Base-by-base conservation (phyloP, 257 asterid species). In the Gentiana macrophylla region DNA sequence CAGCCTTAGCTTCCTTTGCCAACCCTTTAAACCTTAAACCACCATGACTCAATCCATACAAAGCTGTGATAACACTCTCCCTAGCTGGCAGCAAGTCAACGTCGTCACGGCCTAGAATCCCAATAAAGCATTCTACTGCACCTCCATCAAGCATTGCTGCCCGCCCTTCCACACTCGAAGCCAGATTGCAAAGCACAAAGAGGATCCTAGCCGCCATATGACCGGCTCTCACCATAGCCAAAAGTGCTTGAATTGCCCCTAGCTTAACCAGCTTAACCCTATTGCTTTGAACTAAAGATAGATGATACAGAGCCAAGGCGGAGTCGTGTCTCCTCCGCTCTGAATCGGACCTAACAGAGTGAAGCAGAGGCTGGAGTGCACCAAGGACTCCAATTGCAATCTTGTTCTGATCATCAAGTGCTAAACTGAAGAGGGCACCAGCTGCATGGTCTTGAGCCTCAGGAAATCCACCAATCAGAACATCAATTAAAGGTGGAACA, bases 391-490 rank as follows among this genome's bases (percentile, higher is more conserved):
- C 97, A 35, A 92, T 76, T 0, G 99, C 99, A 0, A 91, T 85
- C 67, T 83, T 88, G 73, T 88, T 92, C 68, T 79, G 86, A 61
- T 83, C 85, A 49, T 92, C 95, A 4, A 88, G 84, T 0, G 99
- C 91, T 51, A 92, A 60, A 53, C 99, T 88, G 73, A 92, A 92
- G 62, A 92, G 73, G 4, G 83, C 97, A 1, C 97, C 95, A 4
- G 94, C 99, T 0, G 94, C 97, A n/a, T 92, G 97, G 60, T 92
- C 99, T 67, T 69, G 94, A 49, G 97, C 70, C 13, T 92, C 99
- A 0, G 72, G 61, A 60, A 61, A 70, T 34, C 97, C 97, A 12
- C 78, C 76, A 33, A 72, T 68, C 3, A 92, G 62, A 44, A 81
- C 89, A 63, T 85, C 89, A 66, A 92, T 83, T 53, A 92, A 24